Evolutionary conservation across 2,329 filamentous ascomycete genomes (phyloP), one percentile per base, ranked within the genome.

Genomic region (Nakataea oryzae): DNA sequence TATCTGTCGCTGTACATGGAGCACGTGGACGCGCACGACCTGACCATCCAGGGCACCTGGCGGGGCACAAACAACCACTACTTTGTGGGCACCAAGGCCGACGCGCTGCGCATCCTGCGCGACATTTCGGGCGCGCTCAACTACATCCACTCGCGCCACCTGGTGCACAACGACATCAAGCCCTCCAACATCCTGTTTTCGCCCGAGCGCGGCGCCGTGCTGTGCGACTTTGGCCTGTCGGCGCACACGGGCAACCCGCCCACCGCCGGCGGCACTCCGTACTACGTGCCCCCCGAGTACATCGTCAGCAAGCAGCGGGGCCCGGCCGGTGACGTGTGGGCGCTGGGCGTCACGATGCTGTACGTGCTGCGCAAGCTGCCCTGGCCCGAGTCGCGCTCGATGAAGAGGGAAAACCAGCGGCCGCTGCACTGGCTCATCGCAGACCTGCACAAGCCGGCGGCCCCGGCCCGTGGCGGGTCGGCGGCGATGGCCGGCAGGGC

Each of bases 121-220:
- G 82, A 85, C 68, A 83, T 84, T 60, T 72, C 79, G 26, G 74
- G 77, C 64, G 83, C 82, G 2, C 72, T 86, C 56, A 74, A 79
- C 69, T 85, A 85, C 69, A 75, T 86, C 41, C 83, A 86, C 70
- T 73, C 74, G 59, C 77, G 78, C 62, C 75, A 75, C 61, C 73
- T 81, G 27, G 79, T 84, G 14, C 83, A 86, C 71, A 86, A 86
- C 71, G 83, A 86, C 69, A 83, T 86, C 71, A 86, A 86, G 70
- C 83, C 83, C 1, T 81, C 78, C 65, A 86, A 86, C 64, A 85
- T 86, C 62, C 73, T 86, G 34, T 86, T 85, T 71, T 84, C 81
- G 17, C 76, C 76, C 30, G 81, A 84, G 54, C 77, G 82, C 13
- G 83, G 83, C 7, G 83, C 82, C 41, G 81, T 85, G 2, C 77